phyloP scores from a whole-genome alignment of 179 eudicot species.

The Spinacia oleracea region DNA sequence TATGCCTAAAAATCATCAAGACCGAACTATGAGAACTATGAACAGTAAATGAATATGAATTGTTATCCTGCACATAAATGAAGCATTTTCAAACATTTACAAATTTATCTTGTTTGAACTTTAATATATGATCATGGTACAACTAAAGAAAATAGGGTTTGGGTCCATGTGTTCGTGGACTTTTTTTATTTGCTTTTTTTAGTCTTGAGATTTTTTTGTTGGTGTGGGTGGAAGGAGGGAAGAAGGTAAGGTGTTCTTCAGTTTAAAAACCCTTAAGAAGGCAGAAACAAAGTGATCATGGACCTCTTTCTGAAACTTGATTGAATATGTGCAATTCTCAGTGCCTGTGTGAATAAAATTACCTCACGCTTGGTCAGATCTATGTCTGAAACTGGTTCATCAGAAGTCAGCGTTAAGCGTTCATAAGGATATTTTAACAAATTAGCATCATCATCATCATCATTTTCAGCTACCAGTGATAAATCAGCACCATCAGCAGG shows the following conservation, averaged over 20 bases:
- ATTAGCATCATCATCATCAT: slow-evolving; percentile 35
- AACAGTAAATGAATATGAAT: not conserved
- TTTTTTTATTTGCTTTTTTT: not conserved
- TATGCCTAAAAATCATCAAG: slow-evolving; percentile 28
- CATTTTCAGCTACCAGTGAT: slow-evolving; percentile 27
- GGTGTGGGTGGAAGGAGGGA: no score
- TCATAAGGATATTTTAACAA: slow-evolving; percentile 52
- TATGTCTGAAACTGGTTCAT: slow-evolving; percentile 54
- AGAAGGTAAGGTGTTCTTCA: not conserved
- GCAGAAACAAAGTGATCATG: not conserved
- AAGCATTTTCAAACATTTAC: not conserved
- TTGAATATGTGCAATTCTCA: not conserved
- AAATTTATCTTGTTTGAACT: not conserved
- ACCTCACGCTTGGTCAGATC: slow-evolving; percentile 79
- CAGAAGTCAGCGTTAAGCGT: slow-evolving; percentile 47
- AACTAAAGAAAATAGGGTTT: not conserved
- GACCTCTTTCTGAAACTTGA: not conserved
- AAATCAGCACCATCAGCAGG: slow-evolving; percentile 18
- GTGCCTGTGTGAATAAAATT: not conserved
- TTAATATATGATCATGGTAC: not conserved
- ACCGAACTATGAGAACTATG: not conserved
- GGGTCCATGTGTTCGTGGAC: not conserved
- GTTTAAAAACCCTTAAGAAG: not conserved
- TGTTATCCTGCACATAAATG: not conserved
- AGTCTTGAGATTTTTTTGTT: no score